Evolutionary conservation across 495 filamentous ascomycete species (phyloP), one percentile per base, ranked within the genome.

Genomic region (Xylaria nigripes): DNA sequence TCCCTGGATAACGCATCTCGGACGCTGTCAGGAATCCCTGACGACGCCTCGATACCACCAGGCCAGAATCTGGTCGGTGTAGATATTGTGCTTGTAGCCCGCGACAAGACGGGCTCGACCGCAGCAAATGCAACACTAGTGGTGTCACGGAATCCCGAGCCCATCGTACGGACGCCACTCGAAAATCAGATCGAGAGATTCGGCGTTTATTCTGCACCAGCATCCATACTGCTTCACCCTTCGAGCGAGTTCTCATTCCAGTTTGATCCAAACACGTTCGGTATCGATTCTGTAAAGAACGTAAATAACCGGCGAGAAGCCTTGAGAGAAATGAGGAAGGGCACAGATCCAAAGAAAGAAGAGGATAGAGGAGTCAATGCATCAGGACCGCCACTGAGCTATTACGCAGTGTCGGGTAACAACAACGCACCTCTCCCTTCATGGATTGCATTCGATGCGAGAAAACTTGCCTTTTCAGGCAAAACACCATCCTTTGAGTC

Each of bases 371-470:
- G 1, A 0, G 30, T 42, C 5, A 55, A 52, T 59, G 19, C 63
- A 45, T 10, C 23, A 15, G 16, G 56, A 30, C 46, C 48, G 34
- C 21, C 49, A 9, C 47, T 80, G 22, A 72, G 56, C 32, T 95
- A 90, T 67, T 93, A 95, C 62, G 86, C 89, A 21, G 82, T 86
- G 10, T 85, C 86, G 34, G 69, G 65, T 2, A 83, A 90, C 55
- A 83, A 90, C 55, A 87, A 91, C 60, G 84, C 85, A 6, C 90
- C 92, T 27, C 71, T 96, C 36, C 91, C 91, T 30, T 87, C 90
- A 4, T 96, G 90, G 91, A 78, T 95, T 38, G 72, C 68, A 10
- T 96, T 96, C 60, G 82, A 95, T 61, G 59, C 77, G 1, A 55
- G 62, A 2, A 70, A 58, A 6, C 75, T 96, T 27, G 76, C 76